Conservation (phyloP, 345 rosid genomes). For the Chamaenerion angustifolium region DNA sequence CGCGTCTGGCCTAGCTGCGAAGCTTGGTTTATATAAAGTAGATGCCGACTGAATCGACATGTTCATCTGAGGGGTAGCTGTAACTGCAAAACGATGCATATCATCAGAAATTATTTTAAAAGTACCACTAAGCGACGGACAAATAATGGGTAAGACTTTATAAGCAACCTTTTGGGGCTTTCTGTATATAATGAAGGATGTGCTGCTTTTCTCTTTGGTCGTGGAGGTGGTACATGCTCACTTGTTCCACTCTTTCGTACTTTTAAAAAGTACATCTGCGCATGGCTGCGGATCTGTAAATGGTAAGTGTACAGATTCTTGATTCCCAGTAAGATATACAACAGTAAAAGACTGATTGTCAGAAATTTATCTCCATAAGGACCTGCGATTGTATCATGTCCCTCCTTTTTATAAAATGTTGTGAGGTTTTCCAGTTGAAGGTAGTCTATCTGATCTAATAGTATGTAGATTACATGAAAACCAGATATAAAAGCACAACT, state of each 20-base stretch:
- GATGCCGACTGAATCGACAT: slow-evolving; percentile 36
- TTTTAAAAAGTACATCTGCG: slow-evolving; percentile 82
- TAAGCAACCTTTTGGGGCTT: slow-evolving; percentile 49
- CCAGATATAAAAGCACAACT: too few species aligned
- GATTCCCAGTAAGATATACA: not conserved
- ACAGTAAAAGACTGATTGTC: too few species aligned
- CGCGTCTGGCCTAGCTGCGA: slow-evolving; percentile 29
- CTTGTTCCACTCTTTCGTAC: slow-evolving; percentile 82
- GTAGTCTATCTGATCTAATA: too few species aligned
- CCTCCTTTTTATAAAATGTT: too few species aligned
- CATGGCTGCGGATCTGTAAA: slow-evolving; percentile 88
- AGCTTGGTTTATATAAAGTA: slow-evolving; percentile 32
- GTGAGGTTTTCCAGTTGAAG: too few species aligned
- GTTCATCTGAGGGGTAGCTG: slow-evolving; percentile 27
- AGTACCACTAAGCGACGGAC: not conserved
- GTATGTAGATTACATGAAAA: too few species aligned
- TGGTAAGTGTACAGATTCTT: slow-evolving; percentile 4
- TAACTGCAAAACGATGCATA: slow-evolving; percentile 18
- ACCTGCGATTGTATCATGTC: too few species aligned
- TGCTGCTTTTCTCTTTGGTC: slow-evolving; percentile 86
- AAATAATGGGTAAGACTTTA: not conserved
- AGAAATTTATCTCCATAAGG: too few species aligned
- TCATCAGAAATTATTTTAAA: not conserved
- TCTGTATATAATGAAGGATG: slow-evolving; percentile 95
- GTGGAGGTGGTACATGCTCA: slow-evolving; percentile 91